These are phyloP conservation scores for Heliocybe sulcata DNA, from an alignment of 1,284 basidiomycete genomes.

Conservation along the genomic window DNA sequence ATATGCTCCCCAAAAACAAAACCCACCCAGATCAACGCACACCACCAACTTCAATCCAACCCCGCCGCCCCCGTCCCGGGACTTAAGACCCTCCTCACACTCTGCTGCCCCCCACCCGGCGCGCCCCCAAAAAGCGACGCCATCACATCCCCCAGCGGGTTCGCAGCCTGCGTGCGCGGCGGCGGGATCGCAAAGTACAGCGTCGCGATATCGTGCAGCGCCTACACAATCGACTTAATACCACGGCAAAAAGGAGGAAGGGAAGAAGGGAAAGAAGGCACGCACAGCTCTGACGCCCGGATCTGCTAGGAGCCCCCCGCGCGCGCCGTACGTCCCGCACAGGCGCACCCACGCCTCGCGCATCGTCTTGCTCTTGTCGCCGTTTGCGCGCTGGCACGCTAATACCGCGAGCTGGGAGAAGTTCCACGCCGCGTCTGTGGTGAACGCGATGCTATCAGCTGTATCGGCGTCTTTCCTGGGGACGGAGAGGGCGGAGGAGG, in stretches of 20 bases:
- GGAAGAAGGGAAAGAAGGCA: constrained; percentile 2
- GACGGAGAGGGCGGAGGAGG: constrained; percentile 33
- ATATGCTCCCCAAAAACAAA: too few relatives aligned
- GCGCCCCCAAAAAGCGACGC: constrained; percentile 71
- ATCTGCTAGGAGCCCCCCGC: constrained; percentile 50
- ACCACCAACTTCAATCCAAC: neutral
- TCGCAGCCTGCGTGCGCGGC: constrained; percentile 60
- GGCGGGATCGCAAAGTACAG: constrained; percentile 81
- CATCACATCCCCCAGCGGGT: constrained; percentile 79
- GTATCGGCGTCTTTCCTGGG: constrained; percentile 26
- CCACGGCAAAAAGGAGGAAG: neutral
- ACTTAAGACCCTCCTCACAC: neutral
- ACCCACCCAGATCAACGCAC: too few relatives aligned
- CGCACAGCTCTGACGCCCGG: constrained; percentile 73
- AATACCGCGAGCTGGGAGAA: constrained; percentile 83
- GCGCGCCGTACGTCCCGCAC: constrained; percentile 74
- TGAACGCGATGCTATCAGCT: constrained; percentile 64
- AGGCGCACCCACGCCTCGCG: constrained; percentile 80
- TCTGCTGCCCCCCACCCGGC: neutral
- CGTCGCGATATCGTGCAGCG: constrained; percentile 46
- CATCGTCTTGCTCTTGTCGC: constrained; percentile 62
- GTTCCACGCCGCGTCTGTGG: constrained; percentile 70
- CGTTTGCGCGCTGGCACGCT: constrained; percentile 78
- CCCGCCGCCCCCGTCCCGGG: neutral
- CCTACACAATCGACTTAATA: constrained; percentile 17